Evolutionary conservation across 192 early-diverging fungal genomes (phyloP).

Genomic region (Backusella liffmaniae): DNA sequence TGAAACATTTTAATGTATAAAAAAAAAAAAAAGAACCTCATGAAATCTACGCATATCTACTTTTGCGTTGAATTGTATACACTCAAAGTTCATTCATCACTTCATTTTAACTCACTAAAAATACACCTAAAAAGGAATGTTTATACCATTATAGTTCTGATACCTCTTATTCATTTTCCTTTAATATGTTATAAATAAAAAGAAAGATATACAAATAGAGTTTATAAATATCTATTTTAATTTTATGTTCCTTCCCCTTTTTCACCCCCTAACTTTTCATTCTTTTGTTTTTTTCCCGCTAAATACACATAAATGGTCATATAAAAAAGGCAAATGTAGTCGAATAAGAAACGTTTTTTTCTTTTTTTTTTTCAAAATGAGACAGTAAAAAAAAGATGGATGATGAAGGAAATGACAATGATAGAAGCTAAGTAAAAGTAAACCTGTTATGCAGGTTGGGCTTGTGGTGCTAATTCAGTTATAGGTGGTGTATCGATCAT

Average conservation of each 20-base stretch:
- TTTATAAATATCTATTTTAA: background rate
- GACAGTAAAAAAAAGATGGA: background rate
- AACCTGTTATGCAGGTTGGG: background rate
- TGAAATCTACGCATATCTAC: background rate
- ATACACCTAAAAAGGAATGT: background rate
- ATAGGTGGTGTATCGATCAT: slow-evolving; percentile 6
- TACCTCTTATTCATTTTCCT: background rate
- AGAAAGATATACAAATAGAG: background rate
- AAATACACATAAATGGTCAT: background rate
- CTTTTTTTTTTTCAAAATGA: background rate
- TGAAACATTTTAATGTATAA: slow-evolving; percentile 56
- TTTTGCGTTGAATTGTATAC: background rate
- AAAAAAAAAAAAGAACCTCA: background rate
- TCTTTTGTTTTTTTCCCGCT: background rate
- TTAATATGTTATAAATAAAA: background rate
- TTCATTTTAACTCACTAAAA: background rate
- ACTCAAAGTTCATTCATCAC: background rate
- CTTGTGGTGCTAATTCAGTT: background rate
- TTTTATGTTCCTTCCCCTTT: background rate
- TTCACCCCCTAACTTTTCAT: background rate
- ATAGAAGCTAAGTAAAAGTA: background rate
- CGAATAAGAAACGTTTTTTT: background rate
- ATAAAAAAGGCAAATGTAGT: background rate
- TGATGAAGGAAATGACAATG: background rate
- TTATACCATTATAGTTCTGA: background rate